These are phyloP conservation scores for Solanum okadae DNA, from an alignment of 257 asterid genomes.

Conservation along the genomic window DNA sequence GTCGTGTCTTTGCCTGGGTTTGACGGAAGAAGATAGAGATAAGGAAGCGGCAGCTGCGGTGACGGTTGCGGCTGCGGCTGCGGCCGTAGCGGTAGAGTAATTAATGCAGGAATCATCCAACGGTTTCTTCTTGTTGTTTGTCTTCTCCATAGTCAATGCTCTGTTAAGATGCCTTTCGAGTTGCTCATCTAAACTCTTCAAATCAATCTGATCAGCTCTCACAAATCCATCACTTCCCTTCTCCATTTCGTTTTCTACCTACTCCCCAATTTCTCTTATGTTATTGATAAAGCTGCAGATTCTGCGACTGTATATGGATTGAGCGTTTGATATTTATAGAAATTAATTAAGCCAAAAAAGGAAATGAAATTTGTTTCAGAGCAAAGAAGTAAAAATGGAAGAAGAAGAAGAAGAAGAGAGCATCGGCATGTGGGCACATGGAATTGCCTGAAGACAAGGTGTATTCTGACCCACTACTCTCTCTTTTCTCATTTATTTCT, in stretches of 20 bases:
- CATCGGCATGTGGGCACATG: conserved; percentile 83
- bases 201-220: conserved; percentile 89
- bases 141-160: conserved; percentile 58
- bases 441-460: conserved; percentile 57
- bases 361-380: not conserved
- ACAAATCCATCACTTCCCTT: conserved; percentile 66
- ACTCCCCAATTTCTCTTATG: not conserved
- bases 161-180: conserved; percentile 60
- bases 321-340: not conserved
- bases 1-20: not conserved
- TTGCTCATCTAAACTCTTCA: conserved; percentile 83
- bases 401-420: not conserved
- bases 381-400: not conserved
- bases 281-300: not conserved
- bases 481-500: not conserved
- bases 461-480: conserved; percentile 25
- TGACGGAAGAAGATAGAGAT: not conserved
- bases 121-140: conserved; percentile 23
- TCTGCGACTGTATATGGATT: not conserved
- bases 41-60: not conserved
- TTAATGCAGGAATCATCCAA: conserved; percentile 8
- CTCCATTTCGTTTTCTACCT: conserved; percentile 35
- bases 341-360: not conserved
- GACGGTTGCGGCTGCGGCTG: conserved; percentile 1
- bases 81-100: conserved; percentile 2